Conservation (phyloP, 129 eudicot species). For the Calendula officinalis region DNA sequence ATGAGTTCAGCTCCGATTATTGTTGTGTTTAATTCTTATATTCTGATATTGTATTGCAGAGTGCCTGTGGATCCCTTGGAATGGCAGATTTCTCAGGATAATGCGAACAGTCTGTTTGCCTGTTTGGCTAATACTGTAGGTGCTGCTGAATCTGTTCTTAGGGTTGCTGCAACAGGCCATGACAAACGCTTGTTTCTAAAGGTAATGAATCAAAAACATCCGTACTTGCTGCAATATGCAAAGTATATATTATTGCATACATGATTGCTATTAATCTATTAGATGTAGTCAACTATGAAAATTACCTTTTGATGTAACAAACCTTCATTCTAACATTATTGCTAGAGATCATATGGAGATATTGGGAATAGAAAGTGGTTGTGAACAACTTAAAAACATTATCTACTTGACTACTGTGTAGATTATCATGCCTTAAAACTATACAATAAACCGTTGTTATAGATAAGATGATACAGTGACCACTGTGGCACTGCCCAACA, state of each 20-base stretch:
- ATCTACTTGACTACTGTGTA: background rate
- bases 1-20: constrained; percentile 4
- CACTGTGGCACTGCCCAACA: too few relatives aligned
- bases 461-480: constrained; percentile 7
- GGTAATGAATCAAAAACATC: constrained; percentile 35
- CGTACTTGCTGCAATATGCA: background rate
- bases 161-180: constrained; percentile 97
- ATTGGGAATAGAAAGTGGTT: constrained; percentile 6
- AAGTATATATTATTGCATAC: background rate
- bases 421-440: background rate
- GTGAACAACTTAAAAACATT: constrained; percentile 9
- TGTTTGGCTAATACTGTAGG: constrained; percentile 97
- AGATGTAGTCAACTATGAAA: too few relatives aligned
- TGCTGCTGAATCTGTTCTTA: constrained; percentile 95
- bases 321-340: background rate
- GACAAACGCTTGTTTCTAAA: constrained; percentile 86
- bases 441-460: constrained; percentile 3
- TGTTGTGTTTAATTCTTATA: constrained; percentile 6
- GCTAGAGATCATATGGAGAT: constrained; percentile 13
- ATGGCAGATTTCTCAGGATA: constrained; percentile 98
- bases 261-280: background rate
- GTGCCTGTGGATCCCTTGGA: constrained; percentile 96
- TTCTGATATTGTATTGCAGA: constrained; percentile 30
- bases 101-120: constrained; percentile 73
- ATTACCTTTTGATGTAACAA: too few relatives aligned